phyloP scores from a whole-genome alignment of 2,329 filamentous ascomycete genomes.

The Kalaharituber pfeilii region DNA sequence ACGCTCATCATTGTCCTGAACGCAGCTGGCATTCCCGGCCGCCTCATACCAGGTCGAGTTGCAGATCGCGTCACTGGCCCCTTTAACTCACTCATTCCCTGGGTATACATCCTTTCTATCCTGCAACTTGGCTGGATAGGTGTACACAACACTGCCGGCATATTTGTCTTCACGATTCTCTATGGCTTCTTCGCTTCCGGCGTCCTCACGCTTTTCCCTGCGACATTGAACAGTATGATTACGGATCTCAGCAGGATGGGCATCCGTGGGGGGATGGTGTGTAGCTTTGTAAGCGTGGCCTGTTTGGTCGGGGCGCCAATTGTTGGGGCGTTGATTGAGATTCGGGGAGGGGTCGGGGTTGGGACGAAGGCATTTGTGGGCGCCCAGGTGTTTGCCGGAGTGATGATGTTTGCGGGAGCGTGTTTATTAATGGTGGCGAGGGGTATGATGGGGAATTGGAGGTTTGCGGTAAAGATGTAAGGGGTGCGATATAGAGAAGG shows the following conservation, averaged over 20 bases:
- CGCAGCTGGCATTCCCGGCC: slow-evolving; percentile 41
- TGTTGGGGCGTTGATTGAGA: slow-evolving; percentile 35
- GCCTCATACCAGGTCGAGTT: slow-evolving; percentile 40
- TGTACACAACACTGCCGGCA: slow-evolving; percentile 32
- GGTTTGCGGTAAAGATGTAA: slow-evolving; percentile 17
- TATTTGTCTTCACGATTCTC: slow-evolving; percentile 45
- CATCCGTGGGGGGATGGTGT: slow-evolving; percentile 40
- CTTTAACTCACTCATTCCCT: slow-evolving; percentile 43
- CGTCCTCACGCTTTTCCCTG: slow-evolving; percentile 50
- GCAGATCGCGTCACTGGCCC: slow-evolving; percentile 42
- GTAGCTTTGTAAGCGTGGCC: slow-evolving; percentile 37
- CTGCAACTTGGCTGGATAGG: slow-evolving; percentile 41
- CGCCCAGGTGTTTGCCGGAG: slow-evolving; percentile 36
- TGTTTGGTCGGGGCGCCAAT: slow-evolving; percentile 39
- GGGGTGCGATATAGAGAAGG: too few species aligned
- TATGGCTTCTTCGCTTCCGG: slow-evolving; percentile 48
- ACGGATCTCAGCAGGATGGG: slow-evolving; percentile 37
- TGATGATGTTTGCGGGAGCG: slow-evolving; percentile 30
- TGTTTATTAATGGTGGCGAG: slow-evolving; percentile 30
- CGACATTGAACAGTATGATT: slow-evolving; percentile 39
- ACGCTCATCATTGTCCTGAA: slow-evolving; percentile 46
- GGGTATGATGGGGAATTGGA: slow-evolving; percentile 25
- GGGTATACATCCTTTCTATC: slow-evolving; percentile 28
- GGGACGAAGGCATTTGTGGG: slow-evolving; percentile 33
- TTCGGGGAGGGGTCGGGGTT: neutral